These are phyloP conservation scores for Herpetospermum pedunculosum DNA, from an alignment of 306 rosid species.

Conservation along the genomic window DNA sequence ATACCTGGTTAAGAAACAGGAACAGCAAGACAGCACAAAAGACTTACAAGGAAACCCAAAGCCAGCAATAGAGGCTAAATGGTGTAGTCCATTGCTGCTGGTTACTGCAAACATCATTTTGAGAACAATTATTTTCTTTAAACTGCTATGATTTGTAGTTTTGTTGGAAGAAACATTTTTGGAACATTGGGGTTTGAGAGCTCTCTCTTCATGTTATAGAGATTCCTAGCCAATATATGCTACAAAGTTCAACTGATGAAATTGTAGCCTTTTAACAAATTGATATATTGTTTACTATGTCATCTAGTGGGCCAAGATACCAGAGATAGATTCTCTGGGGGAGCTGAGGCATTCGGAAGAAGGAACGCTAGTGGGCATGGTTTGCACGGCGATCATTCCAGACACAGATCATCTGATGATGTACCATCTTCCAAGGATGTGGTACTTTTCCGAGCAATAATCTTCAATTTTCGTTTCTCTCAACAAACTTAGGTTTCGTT, in stretches of 20 bases:
- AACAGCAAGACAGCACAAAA: not conserved
- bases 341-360: slow-evolving; percentile 81
- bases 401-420: slow-evolving; percentile 61
- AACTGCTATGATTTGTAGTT: not conserved
- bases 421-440: slow-evolving; percentile 73
- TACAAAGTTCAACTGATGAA: not conserved
- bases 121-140: not conserved
- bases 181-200: not conserved
- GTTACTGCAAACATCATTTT: not conserved
- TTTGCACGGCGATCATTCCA: slow-evolving; percentile 55
- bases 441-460: slow-evolving; percentile 22
- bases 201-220: not conserved
- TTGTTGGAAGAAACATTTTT: not conserved
- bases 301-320: slow-evolving; percentile 50
- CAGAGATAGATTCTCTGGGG: slow-evolving; percentile 73
- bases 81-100: slow-evolving; percentile 1
- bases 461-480: not conserved
- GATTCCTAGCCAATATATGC: not conserved
- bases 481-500: not conserved
- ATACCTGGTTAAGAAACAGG: not conserved
- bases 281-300: not conserved
- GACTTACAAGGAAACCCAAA: slow-evolving; percentile 1
- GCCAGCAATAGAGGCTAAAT: not conserved
- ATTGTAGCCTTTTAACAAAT: not conserved
- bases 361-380: slow-evolving; percentile 61